phyloP scores from a whole-genome alignment of 805 yeast genomes.

The Metschnikowia koreensis region DNA sequence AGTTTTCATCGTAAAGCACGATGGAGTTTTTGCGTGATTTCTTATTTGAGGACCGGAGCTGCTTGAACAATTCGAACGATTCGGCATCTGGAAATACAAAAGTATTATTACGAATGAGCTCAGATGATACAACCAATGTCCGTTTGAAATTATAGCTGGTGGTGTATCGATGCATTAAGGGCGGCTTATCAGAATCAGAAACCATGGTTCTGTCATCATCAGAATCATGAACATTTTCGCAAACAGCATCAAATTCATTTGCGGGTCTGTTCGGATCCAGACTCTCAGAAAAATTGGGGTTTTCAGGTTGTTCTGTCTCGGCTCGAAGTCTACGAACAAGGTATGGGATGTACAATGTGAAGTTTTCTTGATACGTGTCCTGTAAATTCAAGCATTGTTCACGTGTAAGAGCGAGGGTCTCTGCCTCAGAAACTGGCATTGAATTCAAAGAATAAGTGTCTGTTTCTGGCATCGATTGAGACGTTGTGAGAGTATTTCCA shows the following conservation, averaged over 20 bases:
- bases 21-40: conserved; percentile 23
- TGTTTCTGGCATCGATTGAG: conserved; percentile 1
- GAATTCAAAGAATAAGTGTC: conserved; percentile 14
- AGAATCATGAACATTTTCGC: conserved; percentile 1
- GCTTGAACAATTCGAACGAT: conserved; percentile 29
- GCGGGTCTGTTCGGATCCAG: not conserved
- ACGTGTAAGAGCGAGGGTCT: conserved; percentile 28
- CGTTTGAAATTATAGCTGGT: conserved; percentile 29
- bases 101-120: conserved; percentile 28
- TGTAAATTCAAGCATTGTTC: conserved; percentile 34
- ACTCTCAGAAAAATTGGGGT: not conserved
- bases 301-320: conserved; percentile 3
- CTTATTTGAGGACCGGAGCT: conserved; percentile 23
- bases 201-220: conserved; percentile 15
- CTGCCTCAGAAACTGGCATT: conserved; percentile 35
- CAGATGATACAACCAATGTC: conserved; percentile 30
- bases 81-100: conserved; percentile 32
- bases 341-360: conserved; percentile 37
- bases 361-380: conserved; percentile 36
- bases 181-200: conserved; percentile 1
- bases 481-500: not conserved
- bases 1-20: conserved; percentile 11
- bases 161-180: conserved; percentile 23
- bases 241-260: not conserved
- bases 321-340: conserved; percentile 31